These are phyloP conservation scores for Globisporangium parvum DNA, from an alignment of 352 stramenopile genomes.

Conservation along the genomic window DNA sequence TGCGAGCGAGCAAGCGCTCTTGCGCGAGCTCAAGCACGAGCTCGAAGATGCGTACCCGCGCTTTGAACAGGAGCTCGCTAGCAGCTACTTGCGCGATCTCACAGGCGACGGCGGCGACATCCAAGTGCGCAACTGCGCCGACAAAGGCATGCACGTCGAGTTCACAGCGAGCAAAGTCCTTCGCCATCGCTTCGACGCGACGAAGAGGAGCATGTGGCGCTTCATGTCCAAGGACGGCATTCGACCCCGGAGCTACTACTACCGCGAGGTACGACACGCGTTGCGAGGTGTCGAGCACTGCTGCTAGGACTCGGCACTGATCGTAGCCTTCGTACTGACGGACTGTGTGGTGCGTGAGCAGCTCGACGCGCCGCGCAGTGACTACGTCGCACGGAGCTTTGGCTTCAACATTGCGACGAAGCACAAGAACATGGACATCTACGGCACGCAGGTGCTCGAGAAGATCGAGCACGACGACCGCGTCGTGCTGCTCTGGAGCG, in stretches of 20 bases:
- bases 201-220: constrained; percentile 12
- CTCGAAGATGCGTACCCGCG: constrained; percentile 1
- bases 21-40: constrained; percentile 14
- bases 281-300: too few relatives aligned
- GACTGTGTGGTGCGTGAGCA: not conserved
- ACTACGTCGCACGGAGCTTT: constrained; percentile 4
- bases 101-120: constrained; percentile 12
- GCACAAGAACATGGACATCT: constrained; percentile 4
- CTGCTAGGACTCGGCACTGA: too few relatives aligned
- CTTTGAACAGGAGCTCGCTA: not conserved
- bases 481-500: constrained; percentile 6
- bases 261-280: constrained; percentile 3
- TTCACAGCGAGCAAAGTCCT: constrained; percentile 12
- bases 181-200: constrained; percentile 17
- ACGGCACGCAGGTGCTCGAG: constrained; percentile 12
- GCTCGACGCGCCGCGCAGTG: constrained; percentile 3
- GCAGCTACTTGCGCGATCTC: constrained; percentile 7
- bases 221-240: constrained; percentile 19
- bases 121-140: constrained; percentile 23
- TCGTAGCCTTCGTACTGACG: too few relatives aligned
- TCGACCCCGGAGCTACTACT: constrained; percentile 24
- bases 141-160: constrained; percentile 26
- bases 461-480: constrained; percentile 1
- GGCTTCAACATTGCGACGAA: constrained; percentile 1
- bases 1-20: constrained; percentile 15